These are phyloP conservation scores for Phytophthora tubulina DNA, from an alignment of 352 stramenopile genomes.

Conservation along the genomic window DNA sequence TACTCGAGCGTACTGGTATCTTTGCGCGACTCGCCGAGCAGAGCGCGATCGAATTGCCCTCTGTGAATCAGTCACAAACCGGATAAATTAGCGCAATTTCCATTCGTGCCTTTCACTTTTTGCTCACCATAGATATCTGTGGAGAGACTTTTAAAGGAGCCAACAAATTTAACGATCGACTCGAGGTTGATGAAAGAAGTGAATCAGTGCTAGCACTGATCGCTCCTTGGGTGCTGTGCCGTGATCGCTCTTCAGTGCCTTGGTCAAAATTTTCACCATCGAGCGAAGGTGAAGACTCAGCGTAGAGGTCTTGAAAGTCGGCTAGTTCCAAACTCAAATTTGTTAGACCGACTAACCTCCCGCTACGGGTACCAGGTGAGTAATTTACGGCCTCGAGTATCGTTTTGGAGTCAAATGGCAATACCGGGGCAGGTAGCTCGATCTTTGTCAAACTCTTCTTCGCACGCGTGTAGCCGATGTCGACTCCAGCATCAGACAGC, in stretches of 20 bases:
- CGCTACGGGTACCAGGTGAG: neutral
- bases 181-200: neutral
- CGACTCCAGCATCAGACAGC: conserved; percentile 30
- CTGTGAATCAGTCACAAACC: conserved; percentile 10
- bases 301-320: conserved; percentile 18
- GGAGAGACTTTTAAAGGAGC: conserved; percentile 24
- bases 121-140: conserved; percentile 8
- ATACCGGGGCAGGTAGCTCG: neutral
- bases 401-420: conserved; percentile 32
- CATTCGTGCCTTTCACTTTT: neutral
- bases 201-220: neutral
- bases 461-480: neutral
- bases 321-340: conserved; percentile 32
- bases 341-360: conserved; percentile 3
- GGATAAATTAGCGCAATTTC: neutral
- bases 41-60: conserved; percentile 10
- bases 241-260: neutral
- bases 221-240: neutral
- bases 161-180: conserved; percentile 1
- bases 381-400: conserved; percentile 28
- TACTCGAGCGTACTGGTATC: conserved; percentile 29
- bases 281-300: conserved; percentile 2
- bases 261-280: neutral
- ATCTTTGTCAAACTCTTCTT: conserved; percentile 10
- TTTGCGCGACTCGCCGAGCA: conserved; percentile 29